Base-by-base conservation (phyloP, 176 grass and related monocot species). In the Typha latifolia region DNA sequence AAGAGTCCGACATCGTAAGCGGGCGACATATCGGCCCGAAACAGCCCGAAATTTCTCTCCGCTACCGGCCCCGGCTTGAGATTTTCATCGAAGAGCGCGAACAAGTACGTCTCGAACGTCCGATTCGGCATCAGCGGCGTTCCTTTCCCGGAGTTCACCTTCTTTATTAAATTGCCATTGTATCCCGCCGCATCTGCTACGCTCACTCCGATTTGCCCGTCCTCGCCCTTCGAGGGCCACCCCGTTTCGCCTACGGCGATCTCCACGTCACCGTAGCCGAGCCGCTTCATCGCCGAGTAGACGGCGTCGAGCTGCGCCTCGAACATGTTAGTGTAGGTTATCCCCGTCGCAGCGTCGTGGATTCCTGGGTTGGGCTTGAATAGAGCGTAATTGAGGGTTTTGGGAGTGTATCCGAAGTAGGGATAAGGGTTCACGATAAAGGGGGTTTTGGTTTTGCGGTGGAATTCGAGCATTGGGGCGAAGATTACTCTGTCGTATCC, bases 341-440 rank as follows among this genome's bases (percentile, higher is more conserved):
- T 74, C 12, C 86, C 86, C 31, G 92, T 91, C 43, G 63, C 80
- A 0, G 31, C 37, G 82, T 96, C 92, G 49, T 47, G 29, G 34
- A 96, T 74, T 49, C 88, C 92, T 0, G 75, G 20, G 49, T 86
- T 82, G 8, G 80, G 76, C 15, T 80, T 78, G n/a, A 84, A 89
- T 48, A 84, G 75, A 18, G 88, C 92, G 72, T 96, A 96, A 2
- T 78, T 15, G 0, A 96, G 67, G 47, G 85, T 96, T 2, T 20
- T 75, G 32, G 85, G 74, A n/a, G 82, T 91, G 85, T 91, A 96
- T 3, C 85, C 86, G 69, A 96, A 96, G 74, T 96, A 96, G 8
- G 88, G 93, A 61, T 96, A 96, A n/a, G 93, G 47, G 77, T 96
- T 96, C 62, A 96, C 74, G 11, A 91, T 12, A 62, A 96, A 91